Base-by-base conservation (phyloP, 805 yeast species). In the Yamadazyma sp. region DNA sequence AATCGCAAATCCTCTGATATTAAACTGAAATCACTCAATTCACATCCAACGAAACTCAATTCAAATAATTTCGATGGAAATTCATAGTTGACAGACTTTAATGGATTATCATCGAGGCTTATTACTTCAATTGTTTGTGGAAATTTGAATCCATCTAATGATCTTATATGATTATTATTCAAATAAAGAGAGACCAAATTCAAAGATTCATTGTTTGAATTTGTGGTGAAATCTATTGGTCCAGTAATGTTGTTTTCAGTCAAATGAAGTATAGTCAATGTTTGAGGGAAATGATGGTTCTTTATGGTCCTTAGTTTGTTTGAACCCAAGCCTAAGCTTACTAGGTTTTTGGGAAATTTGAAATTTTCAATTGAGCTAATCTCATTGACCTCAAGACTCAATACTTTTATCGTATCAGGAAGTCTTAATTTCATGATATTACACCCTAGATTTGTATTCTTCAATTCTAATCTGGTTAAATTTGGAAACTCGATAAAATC, bases 341-440 rank as follows among this genome's bases (percentile, higher is more conserved):
- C 27, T 3, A 49, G 17, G 10, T 23, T 30, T n/a, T 22, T 16
- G 3, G 58, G 56, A 17, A 49, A 48, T 7, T 15, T 18, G 15
- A 48, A 40, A 13, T 40, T 23, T n/a, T 41, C 50, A 18, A 53
- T 34, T 6, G 45, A 30, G 1, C 29, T 16, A 3, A 53, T 39
- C 12, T 39, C 36, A 34, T 53, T 53, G 12, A 47, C 50, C 33
- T 50, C 55, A 10, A 53, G 36, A 4, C 44, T 38, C 16, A 53
- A 30, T 5, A 26, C 20, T 21, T 25, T 35, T 17, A 50, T 36
- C 4, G 43, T 20, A 26, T 45, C 42, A 2, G 55, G 53, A 17
- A 51, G 42, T 13, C 23, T 23, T 13, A 53, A 27, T 8, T 34
- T 29, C 1, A 24, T 13, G 22, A 50, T 21, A 28, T 43, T 13